Percentiles rank a stretch among this genome's conserved stretches.
Conservation (phyloP, 768 basidiomycete species). For the Kwoniella bestiolae region DNA sequence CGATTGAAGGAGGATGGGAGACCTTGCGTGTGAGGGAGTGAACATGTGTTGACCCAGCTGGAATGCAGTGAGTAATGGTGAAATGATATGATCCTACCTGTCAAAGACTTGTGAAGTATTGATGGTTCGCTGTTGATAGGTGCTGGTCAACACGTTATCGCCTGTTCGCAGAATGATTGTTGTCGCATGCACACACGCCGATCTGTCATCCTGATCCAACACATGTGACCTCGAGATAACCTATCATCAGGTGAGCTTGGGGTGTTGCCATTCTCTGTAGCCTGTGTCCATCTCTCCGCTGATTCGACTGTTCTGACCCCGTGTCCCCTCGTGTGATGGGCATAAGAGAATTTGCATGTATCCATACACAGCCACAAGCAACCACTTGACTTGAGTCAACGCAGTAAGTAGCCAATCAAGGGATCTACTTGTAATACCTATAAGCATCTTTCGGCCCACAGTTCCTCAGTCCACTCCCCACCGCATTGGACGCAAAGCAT, state of each 20-base stretch:
- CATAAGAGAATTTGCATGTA: not conserved
- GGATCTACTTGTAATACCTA: not conserved
- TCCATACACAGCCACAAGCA: not conserved
- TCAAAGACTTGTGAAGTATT: too few species aligned
- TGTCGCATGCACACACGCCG: not conserved
- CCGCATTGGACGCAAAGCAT: slow-evolving; percentile 13
- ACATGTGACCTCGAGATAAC: not conserved
- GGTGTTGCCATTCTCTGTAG: too few species aligned
- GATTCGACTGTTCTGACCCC: not conserved
- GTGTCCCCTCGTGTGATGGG: too few species aligned
- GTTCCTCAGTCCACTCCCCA: not conserved
- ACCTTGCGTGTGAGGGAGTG: too few species aligned
- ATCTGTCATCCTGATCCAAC: not conserved
- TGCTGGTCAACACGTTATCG: not conserved
- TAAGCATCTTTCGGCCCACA: slow-evolving; percentile 12
- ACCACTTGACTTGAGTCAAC: not conserved
- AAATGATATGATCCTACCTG: too few species aligned
- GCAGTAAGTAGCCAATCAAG: too few species aligned
- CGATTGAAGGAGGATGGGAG: too few species aligned
- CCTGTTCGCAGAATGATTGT: not conserved
- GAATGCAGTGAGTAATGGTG: too few species aligned
- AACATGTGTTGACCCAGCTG: too few species aligned
- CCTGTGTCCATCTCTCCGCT: too few species aligned
- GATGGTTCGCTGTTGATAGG: not conserved
- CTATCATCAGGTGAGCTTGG: too few species aligned